These are phyloP conservation scores for Histomonas meleagridis DNA, from an alignment of 208 protist genomes.

Conservation along the genomic window DNA sequence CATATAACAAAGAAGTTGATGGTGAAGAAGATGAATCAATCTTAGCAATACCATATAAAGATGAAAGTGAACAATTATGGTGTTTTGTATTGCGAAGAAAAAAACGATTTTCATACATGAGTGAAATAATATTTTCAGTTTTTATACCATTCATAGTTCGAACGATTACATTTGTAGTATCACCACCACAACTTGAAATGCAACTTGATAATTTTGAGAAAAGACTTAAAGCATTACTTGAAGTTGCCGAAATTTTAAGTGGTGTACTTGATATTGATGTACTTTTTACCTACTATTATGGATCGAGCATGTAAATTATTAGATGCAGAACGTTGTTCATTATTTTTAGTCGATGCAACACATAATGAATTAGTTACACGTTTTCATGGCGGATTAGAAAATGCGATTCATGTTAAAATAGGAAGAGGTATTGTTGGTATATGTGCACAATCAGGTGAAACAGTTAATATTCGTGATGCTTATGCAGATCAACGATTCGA, in stretches of 20 bases:
- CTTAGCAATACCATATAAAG: not conserved
- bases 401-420: constrained; percentile 35
- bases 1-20: constrained; percentile 10
- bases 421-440: constrained; percentile 40
- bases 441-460: constrained; percentile 43
- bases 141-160: not conserved
- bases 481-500: constrained; percentile 53
- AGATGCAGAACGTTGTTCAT: not conserved
- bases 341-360: not conserved
- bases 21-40: not conserved
- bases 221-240: not conserved
- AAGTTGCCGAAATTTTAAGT: not conserved
- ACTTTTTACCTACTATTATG: constrained; percentile 7
- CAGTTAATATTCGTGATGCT: constrained; percentile 51
- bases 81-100: not conserved
- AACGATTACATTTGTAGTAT: not conserved
- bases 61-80: not conserved
- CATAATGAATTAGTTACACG: not conserved
- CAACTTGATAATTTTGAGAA: constrained; percentile 1
- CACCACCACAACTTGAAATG: not conserved
- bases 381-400: constrained; percentile 1
- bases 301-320: not conserved
- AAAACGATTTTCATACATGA: not conserved
- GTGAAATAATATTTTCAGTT: not conserved
- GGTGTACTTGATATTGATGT: constrained; percentile 19